Conservation (phyloP, 768 basidiomycete species). For the Tubosaeta sp. region DNA sequence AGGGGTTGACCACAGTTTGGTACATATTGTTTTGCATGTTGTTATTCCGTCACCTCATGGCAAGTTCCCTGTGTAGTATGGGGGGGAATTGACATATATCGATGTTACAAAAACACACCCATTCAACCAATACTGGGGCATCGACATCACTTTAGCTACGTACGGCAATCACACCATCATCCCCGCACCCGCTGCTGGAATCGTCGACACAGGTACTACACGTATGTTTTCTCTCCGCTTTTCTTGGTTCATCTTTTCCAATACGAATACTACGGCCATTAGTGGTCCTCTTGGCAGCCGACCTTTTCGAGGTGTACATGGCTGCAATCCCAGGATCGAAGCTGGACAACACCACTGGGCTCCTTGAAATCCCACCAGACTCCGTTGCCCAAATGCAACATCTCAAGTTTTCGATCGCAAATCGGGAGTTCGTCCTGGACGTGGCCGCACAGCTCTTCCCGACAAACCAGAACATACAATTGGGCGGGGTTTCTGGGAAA, state of each 20-base stretch:
- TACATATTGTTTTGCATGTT: not conserved
- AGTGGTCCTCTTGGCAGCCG: slow-evolving; percentile 16
- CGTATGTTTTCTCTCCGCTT: slow-evolving; percentile 8
- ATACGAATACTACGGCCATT: not conserved
- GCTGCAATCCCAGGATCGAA: slow-evolving; percentile 11
- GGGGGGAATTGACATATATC: slow-evolving; percentile 18
- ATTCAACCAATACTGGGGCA: slow-evolving; percentile 20
- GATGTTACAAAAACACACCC: slow-evolving; percentile 21
- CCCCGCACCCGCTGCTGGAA: slow-evolving; percentile 16
- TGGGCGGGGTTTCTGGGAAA: slow-evolving; percentile 3
- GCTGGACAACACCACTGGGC: not conserved
- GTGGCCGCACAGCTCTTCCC: slow-evolving; percentile 15
- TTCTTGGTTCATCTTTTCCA: not conserved
- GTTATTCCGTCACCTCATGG: not conserved
- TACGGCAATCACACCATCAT: slow-evolving; percentile 11
- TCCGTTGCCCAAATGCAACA: slow-evolving; percentile 11
- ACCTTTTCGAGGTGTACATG: slow-evolving; percentile 10
- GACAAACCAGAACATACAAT: slow-evolving; percentile 4
- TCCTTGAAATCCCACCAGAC: slow-evolving; percentile 11
- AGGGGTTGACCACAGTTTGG: slow-evolving; percentile 10
- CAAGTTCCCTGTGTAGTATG: slow-evolving; percentile 3
- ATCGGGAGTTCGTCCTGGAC: slow-evolving; percentile 7
- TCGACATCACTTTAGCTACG: slow-evolving; percentile 13
- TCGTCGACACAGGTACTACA: slow-evolving; percentile 26
- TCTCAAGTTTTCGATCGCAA: slow-evolving; percentile 11